phyloP scores from a whole-genome alignment of 345 rosid genomes.

The Populus davidiana region DNA sequence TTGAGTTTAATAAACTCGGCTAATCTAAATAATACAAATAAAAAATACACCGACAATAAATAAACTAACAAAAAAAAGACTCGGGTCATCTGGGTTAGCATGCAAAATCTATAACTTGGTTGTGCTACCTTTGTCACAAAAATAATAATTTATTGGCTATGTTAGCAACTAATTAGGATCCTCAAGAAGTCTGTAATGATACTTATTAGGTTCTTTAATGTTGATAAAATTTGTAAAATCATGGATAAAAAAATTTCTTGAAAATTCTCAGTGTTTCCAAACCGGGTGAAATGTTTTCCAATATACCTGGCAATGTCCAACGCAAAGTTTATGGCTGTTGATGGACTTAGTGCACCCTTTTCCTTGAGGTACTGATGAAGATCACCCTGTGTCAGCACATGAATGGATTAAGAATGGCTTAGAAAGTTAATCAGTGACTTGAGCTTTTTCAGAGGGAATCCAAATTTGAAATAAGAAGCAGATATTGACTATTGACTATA shows the following conservation, averaged over 20 bases:
- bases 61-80: too few relatives aligned
- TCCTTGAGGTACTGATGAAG: slow-evolving; percentile 95
- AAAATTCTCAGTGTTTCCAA: too few relatives aligned
- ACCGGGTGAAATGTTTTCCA: background rate
- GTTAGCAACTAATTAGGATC: background rate
- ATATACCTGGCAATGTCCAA: slow-evolving; percentile 87
- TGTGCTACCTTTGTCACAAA: too few relatives aligned
- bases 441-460: slow-evolving; percentile 7
- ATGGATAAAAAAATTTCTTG: background rate
- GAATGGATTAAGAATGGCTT: slow-evolving; percentile 8
- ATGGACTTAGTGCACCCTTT: slow-evolving; percentile 84
- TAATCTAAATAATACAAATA: too few relatives aligned
- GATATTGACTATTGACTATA: slow-evolving; percentile 28
- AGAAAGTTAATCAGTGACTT: slow-evolving; percentile 4
- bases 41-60: too few relatives aligned
- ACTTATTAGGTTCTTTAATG: background rate
- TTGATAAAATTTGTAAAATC: background rate
- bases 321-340: slow-evolving; percentile 85
- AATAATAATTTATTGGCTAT: background rate
- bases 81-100: too few relatives aligned
- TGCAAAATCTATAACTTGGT: too few relatives aligned
- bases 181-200: background rate
- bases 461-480: slow-evolving; percentile 14
- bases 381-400: slow-evolving; percentile 66
- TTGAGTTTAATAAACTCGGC: too few relatives aligned